Conservation (phyloP, 768 basidiomycete species). For the Leccinellum rugosiceps region DNA sequence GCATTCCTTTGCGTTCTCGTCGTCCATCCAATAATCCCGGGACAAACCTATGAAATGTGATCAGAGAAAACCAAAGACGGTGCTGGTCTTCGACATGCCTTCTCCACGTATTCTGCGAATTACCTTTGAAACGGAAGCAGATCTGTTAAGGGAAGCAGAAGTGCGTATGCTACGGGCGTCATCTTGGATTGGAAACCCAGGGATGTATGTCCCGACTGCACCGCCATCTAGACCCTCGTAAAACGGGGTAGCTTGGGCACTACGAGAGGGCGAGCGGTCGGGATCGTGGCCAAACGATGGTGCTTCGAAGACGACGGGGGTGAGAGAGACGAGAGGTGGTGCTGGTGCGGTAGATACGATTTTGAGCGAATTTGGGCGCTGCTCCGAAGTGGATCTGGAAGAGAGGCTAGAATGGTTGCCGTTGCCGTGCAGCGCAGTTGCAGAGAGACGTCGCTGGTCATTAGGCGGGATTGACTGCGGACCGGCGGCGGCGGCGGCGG, state of each 20-base stretch:
- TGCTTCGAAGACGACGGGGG: constrained; percentile 78
- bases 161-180: constrained; percentile 87
- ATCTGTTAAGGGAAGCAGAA: constrained; percentile 63
- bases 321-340: constrained; percentile 81
- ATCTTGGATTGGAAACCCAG: constrained; percentile 90
- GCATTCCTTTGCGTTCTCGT: constrained; percentile 92
- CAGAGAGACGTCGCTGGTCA: constrained; percentile 63
- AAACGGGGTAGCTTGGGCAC: constrained; percentile 46
- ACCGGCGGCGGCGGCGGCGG: constrained; percentile 36
- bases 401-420: constrained; percentile 46
- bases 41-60: constrained; percentile 58
- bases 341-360: constrained; percentile 55
- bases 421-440: constrained; percentile 39
- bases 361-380: constrained; percentile 58
- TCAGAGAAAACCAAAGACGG: constrained; percentile 7
- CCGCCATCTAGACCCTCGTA: constrained; percentile 55
- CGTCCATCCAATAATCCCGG: constrained; percentile 98
- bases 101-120: constrained; percentile 89
- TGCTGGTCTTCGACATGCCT: constrained; percentile 43
- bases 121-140: constrained; percentile 86
- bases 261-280: constrained; percentile 56
- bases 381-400: constrained; percentile 44
- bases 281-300: constrained; percentile 66
- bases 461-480: constrained; percentile 29
- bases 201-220: constrained; percentile 72